phyloP scores from a whole-genome alignment of 805 yeast genomes.

The Priceomyces melissophilus region DNA sequence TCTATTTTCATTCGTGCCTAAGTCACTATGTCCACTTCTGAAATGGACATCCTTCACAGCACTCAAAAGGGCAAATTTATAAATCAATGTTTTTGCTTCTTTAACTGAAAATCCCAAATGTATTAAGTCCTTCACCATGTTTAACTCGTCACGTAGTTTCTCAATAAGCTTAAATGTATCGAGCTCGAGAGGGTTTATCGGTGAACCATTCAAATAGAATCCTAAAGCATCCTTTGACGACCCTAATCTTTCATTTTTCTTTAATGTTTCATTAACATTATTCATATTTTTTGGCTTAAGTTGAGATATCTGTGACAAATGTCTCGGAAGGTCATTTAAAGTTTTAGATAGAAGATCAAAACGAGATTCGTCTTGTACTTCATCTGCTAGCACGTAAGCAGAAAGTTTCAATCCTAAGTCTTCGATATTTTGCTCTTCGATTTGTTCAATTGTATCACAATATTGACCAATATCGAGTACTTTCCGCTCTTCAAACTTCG shows the following conservation, averaged over 20 bases:
- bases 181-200: constrained; percentile 44
- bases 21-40: constrained; percentile 27
- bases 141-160: constrained; percentile 29
- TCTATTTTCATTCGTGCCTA: constrained; percentile 33
- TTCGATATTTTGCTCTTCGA: background rate
- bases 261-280: constrained; percentile 22
- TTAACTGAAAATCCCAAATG: constrained; percentile 25
- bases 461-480: background rate
- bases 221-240: constrained; percentile 42
- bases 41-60: constrained; percentile 38
- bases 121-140: constrained; percentile 19
- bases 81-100: constrained; percentile 31
- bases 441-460: background rate
- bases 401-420: constrained; percentile 4
- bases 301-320: constrained; percentile 34
- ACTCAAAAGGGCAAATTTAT: constrained; percentile 37
- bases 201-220: constrained; percentile 68
- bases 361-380: too few species aligned
- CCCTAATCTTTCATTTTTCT: constrained; percentile 35
- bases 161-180: constrained; percentile 42
- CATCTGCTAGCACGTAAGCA: too few species aligned
- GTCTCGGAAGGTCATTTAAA: constrained; percentile 55
- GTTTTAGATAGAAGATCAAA: constrained; percentile 33
- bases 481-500: too few species aligned
- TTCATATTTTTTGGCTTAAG: constrained; percentile 10